Conservation (phyloP, 108 stramenopile species). For the Aureococcus anophagefferens region DNA sequence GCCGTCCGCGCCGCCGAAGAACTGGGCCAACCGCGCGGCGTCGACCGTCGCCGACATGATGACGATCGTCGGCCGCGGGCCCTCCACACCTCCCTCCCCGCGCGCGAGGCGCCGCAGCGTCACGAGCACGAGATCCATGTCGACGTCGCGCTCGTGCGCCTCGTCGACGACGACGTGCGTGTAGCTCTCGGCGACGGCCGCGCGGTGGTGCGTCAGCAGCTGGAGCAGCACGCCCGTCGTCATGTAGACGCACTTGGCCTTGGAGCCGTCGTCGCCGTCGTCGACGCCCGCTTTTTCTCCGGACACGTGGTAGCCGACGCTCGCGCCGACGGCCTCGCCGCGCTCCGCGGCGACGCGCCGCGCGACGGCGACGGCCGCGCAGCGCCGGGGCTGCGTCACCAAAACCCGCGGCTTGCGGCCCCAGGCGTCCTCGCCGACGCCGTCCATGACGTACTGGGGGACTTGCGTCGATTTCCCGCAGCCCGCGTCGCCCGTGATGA, state of each 20-base stretch:
- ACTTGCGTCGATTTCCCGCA: conserved; percentile 81
- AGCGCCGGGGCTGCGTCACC: conserved; percentile 87
- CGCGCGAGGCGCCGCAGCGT: neutral
- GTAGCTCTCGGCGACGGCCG: neutral
- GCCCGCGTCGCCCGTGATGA: neutral
- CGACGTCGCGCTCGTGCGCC: conserved; percentile 18
- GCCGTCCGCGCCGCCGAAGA: neutral
- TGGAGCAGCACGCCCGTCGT: neutral
- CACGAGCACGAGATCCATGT: conserved; percentile 14
- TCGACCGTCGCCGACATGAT: conserved; percentile 97
- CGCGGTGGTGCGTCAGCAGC: neutral
- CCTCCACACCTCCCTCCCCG: too few species aligned
- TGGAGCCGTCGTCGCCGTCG: neutral
- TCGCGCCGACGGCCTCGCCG: conserved; percentile 27
- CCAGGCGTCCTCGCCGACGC: conserved; percentile 57
- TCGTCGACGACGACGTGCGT: conserved; percentile 19
- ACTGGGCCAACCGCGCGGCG: conserved; percentile 40
- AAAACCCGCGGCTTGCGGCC: conserved; percentile 39
- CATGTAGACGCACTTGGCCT: neutral
- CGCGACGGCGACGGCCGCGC: conserved; percentile 91
- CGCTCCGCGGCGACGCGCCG: conserved; percentile 77
- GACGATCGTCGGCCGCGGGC: conserved; percentile 38
- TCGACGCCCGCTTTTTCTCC: conserved; percentile 5
- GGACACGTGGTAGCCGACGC: conserved; percentile 30
- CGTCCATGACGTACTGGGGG: conserved; percentile 78